Evolutionary conservation across 1,284 basidiomycete species (phyloP).

Genomic region (Leccinum cinnamomeum): DNA sequence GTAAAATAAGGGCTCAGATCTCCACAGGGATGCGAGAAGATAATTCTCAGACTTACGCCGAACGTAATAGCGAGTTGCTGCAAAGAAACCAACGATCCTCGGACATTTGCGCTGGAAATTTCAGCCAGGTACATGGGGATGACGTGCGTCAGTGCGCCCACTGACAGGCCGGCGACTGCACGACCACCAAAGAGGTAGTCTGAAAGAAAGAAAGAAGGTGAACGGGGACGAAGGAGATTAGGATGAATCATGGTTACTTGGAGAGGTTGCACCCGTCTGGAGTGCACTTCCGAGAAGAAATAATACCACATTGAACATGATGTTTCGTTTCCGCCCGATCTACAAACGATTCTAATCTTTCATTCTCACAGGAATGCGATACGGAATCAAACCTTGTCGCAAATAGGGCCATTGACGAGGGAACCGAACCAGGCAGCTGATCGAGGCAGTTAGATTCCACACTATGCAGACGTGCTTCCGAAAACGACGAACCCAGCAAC

Average conservation of each 20-base stretch:
- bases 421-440: constrained; percentile 37
- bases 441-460: constrained; percentile 3
- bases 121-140: constrained; percentile 38
- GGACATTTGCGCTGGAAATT: constrained; percentile 38
- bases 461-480: not conserved
- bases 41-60: constrained; percentile 27
- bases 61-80: constrained; percentile 36
- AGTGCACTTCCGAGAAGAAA: constrained; percentile 36
- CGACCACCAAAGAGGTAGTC: constrained; percentile 36
- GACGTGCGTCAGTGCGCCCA: constrained; percentile 36
- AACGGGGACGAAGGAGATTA: not conserved
- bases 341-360: not conserved
- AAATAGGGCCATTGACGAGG: constrained; percentile 33
- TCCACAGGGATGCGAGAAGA: not conserved
- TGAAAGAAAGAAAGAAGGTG: constrained; percentile 3
- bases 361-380: not conserved
- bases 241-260: constrained; percentile 8
- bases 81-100: constrained; percentile 35
- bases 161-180: constrained; percentile 32
- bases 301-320: constrained; percentile 35
- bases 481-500: constrained; percentile 29
- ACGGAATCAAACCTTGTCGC: constrained; percentile 30
- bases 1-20: not conserved
- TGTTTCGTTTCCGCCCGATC: constrained; percentile 34
- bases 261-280: constrained; percentile 35